These are phyloP conservation scores for Metarhizium humberi DNA, from an alignment of 2,329 filamentous ascomycete species.

Conservation along the genomic window DNA sequence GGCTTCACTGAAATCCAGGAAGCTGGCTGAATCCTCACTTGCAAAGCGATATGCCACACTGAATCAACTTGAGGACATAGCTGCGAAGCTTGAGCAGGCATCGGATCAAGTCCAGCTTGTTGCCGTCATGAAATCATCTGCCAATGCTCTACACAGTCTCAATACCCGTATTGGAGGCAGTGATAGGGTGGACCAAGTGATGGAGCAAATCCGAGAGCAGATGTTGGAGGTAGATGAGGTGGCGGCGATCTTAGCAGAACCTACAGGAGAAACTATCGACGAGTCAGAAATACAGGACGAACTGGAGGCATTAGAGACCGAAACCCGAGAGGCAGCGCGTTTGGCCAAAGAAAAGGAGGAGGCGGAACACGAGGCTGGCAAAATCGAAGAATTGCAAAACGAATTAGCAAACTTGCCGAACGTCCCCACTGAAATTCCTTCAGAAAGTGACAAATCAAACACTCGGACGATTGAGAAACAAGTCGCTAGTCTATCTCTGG, in stretches of 20 bases:
- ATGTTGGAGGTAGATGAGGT: constrained; percentile 80
- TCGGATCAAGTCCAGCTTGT: constrained; percentile 77
- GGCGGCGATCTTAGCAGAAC: constrained; percentile 63
- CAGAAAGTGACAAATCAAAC: neutral
- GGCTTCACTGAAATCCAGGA: constrained; percentile 73
- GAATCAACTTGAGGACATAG: constrained; percentile 73
- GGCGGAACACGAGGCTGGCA: constrained; percentile 19
- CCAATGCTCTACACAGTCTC: constrained; percentile 60
- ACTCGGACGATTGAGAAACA: neutral
- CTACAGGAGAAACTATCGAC: constrained; percentile 48
- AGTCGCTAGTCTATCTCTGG: neutral
- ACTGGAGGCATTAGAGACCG: constrained; percentile 62
- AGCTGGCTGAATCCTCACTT: constrained; percentile 67
- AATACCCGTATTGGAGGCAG: constrained; percentile 71
- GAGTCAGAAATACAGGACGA: constrained; percentile 84
- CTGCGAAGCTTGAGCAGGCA: constrained; percentile 76
- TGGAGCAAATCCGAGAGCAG: constrained; percentile 68
- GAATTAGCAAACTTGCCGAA: neutral
- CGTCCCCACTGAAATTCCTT: neutral
- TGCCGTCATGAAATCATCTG: constrained; percentile 70
- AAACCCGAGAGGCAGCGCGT: constrained; percentile 42
- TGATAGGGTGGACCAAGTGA: constrained; percentile 64
- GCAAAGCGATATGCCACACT: constrained; percentile 64
- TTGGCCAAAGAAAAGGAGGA: constrained; percentile 38
- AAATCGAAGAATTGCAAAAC: neutral